Evolutionary conservation across 305 asterid genomes (phyloP).

Genomic region (Ajuga reptans): DNA sequence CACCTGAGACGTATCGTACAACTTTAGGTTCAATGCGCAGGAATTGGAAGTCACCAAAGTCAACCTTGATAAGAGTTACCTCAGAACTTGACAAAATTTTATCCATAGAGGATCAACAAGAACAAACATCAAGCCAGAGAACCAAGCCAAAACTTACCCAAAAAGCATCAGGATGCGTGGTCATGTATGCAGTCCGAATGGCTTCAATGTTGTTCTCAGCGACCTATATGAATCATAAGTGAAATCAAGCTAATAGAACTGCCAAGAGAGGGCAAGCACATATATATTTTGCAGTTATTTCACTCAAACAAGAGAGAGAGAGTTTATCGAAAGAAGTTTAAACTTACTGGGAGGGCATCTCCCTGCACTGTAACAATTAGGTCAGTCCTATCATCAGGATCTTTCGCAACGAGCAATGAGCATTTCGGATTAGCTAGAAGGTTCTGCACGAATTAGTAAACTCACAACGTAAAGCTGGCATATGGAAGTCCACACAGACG

Average conservation of each 20-base stretch:
- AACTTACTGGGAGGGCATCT: constrained; percentile 62
- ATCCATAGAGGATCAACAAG: not conserved
- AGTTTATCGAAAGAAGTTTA: not conserved
- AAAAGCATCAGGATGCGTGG: constrained; percentile 66
- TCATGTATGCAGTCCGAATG: constrained; percentile 53
- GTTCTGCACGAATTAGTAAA: constrained; percentile 47
- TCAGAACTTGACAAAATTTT: not conserved
- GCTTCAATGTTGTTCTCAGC: constrained; percentile 39
- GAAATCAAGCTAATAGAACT: not conserved
- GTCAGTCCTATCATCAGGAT: constrained; percentile 86
- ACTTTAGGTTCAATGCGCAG: constrained; percentile 65
- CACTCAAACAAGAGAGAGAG: not conserved
- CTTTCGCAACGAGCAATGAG: constrained; percentile 91
- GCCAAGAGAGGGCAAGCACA: not conserved
- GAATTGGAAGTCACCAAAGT: constrained; percentile 76
- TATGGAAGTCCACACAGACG: constrained; percentile 2
- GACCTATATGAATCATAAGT: constrained; percentile 31
- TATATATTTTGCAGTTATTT: not conserved
- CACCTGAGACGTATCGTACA: constrained; percentile 61
- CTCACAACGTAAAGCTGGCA: not conserved
- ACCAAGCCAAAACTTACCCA: constrained; percentile 42
- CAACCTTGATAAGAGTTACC: constrained; percentile 47
- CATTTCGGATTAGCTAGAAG: constrained; percentile 75
- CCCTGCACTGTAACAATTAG: constrained; percentile 71
- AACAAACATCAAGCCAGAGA: not conserved